Conservation (phyloP, 2,329 filamentous ascomycete species). For the Escovopsis sp. region DNA sequence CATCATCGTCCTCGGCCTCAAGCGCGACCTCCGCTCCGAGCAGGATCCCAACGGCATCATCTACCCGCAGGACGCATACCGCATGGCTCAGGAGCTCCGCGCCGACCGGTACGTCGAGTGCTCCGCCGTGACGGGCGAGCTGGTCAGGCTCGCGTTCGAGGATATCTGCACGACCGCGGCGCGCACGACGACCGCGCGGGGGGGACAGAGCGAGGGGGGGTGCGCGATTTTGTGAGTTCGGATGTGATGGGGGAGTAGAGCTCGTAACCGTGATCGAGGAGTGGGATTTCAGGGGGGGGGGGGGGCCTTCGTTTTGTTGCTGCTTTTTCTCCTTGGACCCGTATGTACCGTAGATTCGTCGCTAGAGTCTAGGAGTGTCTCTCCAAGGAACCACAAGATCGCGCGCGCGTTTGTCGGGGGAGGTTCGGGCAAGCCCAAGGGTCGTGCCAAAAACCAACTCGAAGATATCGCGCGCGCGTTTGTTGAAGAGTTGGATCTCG, state of each 20-base stretch:
- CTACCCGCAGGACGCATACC: constrained; percentile 45
- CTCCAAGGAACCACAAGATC: too few species aligned
- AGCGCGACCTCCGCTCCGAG: constrained; percentile 43
- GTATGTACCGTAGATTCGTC: too few species aligned
- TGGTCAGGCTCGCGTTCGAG: constrained; percentile 41
- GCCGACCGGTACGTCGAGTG: constrained; percentile 50
- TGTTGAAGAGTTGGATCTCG: too few species aligned
- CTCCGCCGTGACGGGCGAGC: constrained; percentile 43
- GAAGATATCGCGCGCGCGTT: too few species aligned
- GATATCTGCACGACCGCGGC: constrained; percentile 43
- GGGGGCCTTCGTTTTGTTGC: too few species aligned
- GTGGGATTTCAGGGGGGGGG: neutral
- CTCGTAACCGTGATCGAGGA: too few species aligned
- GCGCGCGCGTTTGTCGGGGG: too few species aligned
- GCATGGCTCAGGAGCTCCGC: constrained; percentile 39
- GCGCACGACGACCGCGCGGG: constrained; percentile 27
- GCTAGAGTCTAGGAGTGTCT: too few species aligned
- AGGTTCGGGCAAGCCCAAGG: too few species aligned
- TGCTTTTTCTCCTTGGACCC: too few species aligned
- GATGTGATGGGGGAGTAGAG: neutral
- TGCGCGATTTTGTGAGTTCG: constrained; percentile 32
- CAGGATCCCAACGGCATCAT: constrained; percentile 44
- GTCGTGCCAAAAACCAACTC: too few species aligned
- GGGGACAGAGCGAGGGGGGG: constrained; percentile 39
- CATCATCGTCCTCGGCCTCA: constrained; percentile 41